phyloP scores from a whole-genome alignment of 2,329 filamentous ascomycete species.

The Fusarium tuaranense region DNA sequence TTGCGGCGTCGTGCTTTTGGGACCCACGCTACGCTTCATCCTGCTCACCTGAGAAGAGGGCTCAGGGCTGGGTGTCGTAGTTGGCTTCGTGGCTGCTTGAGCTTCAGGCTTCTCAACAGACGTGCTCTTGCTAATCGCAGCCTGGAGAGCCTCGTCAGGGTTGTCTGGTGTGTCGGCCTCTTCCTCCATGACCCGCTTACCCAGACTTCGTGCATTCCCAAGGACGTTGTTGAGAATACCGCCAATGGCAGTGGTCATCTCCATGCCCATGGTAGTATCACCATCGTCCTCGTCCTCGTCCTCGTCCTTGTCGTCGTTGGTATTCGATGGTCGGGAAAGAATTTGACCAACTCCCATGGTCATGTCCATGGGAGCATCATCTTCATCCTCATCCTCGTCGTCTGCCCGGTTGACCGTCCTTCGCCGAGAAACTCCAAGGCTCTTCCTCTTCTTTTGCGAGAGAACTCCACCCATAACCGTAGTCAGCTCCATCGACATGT shows the following conservation, averaged over 20 bases:
- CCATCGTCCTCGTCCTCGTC: slow-evolving; percentile 52
- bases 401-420: slow-evolving; percentile 47
- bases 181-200: slow-evolving; percentile 69
- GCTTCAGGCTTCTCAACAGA: slow-evolving; percentile 33
- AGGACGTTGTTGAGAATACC: slow-evolving; percentile 64
- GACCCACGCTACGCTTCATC: slow-evolving; percentile 60
- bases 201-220: slow-evolving; percentile 50
- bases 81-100: slow-evolving; percentile 45
- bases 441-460: slow-evolving; percentile 44
- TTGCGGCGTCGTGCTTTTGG: slow-evolving; percentile 56
- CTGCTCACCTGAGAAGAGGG: slow-evolving; percentile 62
- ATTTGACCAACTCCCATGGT: slow-evolving; percentile 69
- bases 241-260: slow-evolving; percentile 74
- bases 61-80: slow-evolving; percentile 63
- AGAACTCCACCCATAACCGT: slow-evolving; percentile 71
- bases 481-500: slow-evolving; percentile 85
- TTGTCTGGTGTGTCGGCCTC: slow-evolving; percentile 64
- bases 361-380: slow-evolving; percentile 64
- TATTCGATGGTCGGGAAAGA: slow-evolving; percentile 52
- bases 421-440: slow-evolving; percentile 35
- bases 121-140: slow-evolving; percentile 39
- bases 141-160: slow-evolving; percentile 52
- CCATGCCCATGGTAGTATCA: slow-evolving; percentile 66
- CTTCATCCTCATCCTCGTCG: slow-evolving; percentile 45
- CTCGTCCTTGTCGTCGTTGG: slow-evolving; percentile 43